Base-by-base conservation (phyloP, 345 rosid genomes). In the Raphanus raphanistrum region DNA sequence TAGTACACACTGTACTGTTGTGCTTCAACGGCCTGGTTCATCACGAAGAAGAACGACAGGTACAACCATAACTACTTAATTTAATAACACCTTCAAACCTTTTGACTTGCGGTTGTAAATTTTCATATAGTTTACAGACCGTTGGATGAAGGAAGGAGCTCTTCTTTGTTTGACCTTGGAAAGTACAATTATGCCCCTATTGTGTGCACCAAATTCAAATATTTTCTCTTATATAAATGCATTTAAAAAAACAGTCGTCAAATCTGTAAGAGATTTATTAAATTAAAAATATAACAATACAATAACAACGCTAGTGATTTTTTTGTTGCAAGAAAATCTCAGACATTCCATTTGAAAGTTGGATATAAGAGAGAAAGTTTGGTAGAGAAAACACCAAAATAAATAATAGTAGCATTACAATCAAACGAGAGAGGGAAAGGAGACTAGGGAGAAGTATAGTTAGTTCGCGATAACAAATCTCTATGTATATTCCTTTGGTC, bases 81-180 rank as follows among this genome's bases (percentile, higher is more conserved):
- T 41, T 36, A 36, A 13, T 63, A 33, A 8, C 43, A 33, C 35
- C 28, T 32, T 70, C 21, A 35, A 48, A 27, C 60, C 67, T 68
- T 68, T 79, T 79, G 82, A 79, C 82, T 79, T 74, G 71, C 75
- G 61, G 82, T 79, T 79, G 82, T 72, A 66, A 25, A 33, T 58
- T 78, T 50, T 11, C 73, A 38, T 78, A 12, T 45, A 28, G 32
- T 66, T 78, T 66, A 72, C 68, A 58, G 36, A 78, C 81, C 48
- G 81, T 66, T 78, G 77, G 72, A 26, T 27, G 63, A 9, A 55
- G 59, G 32, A 43, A 45, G 41, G 32, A 70, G 16, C 48, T 41
- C 57, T 74, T 70, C 35, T 52, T 3, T 8, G 27, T 70, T 66
- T 79, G 65, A 60, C 77, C 66, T 27, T 27, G 0, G 5, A 55